Percentiles rank a stretch among this genome's conserved stretches.
These are phyloP conservation scores for Cordyceps pruinosa DNA, from an alignment of 2,329 filamentous ascomycete species.

Conservation along the genomic window DNA sequence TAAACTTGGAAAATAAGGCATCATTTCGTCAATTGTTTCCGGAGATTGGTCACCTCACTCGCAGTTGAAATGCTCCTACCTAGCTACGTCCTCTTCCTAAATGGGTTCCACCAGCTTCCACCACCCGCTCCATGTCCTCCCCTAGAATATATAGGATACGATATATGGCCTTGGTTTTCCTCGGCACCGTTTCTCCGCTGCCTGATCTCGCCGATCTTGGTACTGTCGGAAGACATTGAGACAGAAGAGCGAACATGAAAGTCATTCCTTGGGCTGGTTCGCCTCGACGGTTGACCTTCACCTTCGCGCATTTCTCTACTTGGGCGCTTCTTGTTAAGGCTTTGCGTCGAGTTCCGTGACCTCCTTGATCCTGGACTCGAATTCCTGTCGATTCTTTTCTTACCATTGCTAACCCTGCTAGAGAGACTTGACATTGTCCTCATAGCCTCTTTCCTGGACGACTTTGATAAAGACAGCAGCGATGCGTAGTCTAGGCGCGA, in stretches of 20 bases:
- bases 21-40: no score
- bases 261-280: constrained; percentile 14
- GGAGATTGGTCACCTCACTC: no score
- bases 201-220: constrained; percentile 38
- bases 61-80: not conserved
- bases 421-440: constrained; percentile 43
- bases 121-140: not conserved
- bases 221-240: constrained; percentile 33
- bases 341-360: not conserved
- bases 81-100: not conserved
- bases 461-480: constrained; percentile 39
- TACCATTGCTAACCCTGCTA: constrained; percentile 19
- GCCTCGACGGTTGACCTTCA: not conserved
- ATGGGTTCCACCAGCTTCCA: constrained; percentile 9
- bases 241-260: constrained; percentile 2
- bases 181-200: not conserved
- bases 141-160: not conserved
- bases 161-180: not conserved
- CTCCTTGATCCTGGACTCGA: not conserved
- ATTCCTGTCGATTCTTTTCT: not conserved
- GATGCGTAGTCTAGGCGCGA: constrained; percentile 38
- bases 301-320: not conserved
- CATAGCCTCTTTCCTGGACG: constrained; percentile 42
- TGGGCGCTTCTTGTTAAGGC: not conserved
- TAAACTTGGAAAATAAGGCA: no score